Base-by-base conservation (phyloP, 2,329 filamentous ascomycete species). In the Penicillium crustosum region DNA sequence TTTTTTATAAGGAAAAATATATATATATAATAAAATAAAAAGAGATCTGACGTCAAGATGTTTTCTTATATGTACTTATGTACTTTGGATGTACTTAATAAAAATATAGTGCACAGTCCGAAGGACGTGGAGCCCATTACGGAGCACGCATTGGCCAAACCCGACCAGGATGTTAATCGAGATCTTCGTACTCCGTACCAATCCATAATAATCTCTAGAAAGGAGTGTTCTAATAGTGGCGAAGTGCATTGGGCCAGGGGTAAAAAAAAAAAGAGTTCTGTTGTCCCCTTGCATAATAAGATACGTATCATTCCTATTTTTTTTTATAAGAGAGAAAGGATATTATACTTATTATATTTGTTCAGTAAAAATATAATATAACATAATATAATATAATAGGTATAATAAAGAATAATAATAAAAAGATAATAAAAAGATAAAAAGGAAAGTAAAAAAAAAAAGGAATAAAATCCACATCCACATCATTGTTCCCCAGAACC, bases 241-340 rank as follows among this genome's bases (percentile, higher is more conserved):
- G 33, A 53, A 49, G 59, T 53, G 58, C 64, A 62, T 60, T 59
- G 61, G 62, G 59, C 64, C 64, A 68, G 66, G 66, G 66, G 66
- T 68, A 67, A 65, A 53, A 47, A 21, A 23, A 19, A 35, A 27
- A 19, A 4, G 10, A 31, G 3, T 31, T 31, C 3, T 12, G 10
- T 15, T 19, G n/a, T 49, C 48, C 48, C 57, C 57, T 59, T 59
- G 57, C 57, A 59, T 58, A 39, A 42, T 13, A n/a, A 54, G 27
- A 53, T 47, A 57, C 55, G 39, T 53, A 51, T 48, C 43, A 49
- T 49, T 55, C 53, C 49, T 7, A 33, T 19, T n/a, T 35, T 45
- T 17, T 6, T 38, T 36, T 21, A 33, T 35, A 33, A 21, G 25
- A 31, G 25, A 27, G 25, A 27, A 27, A 27, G 25, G 25, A 7